Conservation (phyloP, 2,329 filamentous ascomycete species). For the Capronia epimyces region DNA sequence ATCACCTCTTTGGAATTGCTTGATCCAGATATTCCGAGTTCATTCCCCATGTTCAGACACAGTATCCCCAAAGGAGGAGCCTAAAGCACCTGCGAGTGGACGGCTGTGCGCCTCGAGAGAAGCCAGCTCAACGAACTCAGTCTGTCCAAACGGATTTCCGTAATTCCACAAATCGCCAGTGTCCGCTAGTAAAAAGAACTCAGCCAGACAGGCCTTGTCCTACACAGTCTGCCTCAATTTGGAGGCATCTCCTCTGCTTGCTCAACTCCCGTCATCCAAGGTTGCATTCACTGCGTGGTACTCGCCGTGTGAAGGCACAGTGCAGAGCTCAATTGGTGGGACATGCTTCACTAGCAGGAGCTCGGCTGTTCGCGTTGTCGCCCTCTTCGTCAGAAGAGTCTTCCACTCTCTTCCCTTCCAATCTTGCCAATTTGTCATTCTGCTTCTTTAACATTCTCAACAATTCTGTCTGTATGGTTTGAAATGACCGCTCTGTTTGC, state of each 20-base stretch:
- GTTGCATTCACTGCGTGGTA: too few relatives aligned
- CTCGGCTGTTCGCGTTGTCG: neutral
- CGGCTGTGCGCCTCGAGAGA: too few relatives aligned
- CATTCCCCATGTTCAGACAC: neutral
- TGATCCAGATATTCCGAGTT: neutral
- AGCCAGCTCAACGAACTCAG: too few relatives aligned
- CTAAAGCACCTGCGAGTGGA: too few relatives aligned
- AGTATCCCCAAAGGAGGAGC: neutral
- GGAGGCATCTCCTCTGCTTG: too few relatives aligned
- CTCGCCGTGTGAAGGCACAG: too few relatives aligned
- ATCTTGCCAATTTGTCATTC: slow-evolving; percentile 5
- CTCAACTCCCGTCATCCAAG: too few relatives aligned
- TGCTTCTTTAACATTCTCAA: slow-evolving; percentile 19
- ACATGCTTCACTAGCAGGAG: neutral
- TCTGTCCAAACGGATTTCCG: too few relatives aligned
- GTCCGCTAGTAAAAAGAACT: too few relatives aligned
- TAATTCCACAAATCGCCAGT: too few relatives aligned
- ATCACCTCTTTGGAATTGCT: neutral
- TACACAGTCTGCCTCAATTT: too few relatives aligned
- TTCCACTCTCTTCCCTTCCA: slow-evolving; percentile 1
- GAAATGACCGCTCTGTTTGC: slow-evolving; percentile 8
- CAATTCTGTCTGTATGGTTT: slow-evolving; percentile 12
- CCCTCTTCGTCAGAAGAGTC: neutral
- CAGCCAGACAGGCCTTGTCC: too few relatives aligned
- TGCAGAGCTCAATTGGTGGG: neutral